Evolutionary conservation across 352 stramenopile genomes (phyloP).

Genomic region (Pythium coloratum): DNA sequence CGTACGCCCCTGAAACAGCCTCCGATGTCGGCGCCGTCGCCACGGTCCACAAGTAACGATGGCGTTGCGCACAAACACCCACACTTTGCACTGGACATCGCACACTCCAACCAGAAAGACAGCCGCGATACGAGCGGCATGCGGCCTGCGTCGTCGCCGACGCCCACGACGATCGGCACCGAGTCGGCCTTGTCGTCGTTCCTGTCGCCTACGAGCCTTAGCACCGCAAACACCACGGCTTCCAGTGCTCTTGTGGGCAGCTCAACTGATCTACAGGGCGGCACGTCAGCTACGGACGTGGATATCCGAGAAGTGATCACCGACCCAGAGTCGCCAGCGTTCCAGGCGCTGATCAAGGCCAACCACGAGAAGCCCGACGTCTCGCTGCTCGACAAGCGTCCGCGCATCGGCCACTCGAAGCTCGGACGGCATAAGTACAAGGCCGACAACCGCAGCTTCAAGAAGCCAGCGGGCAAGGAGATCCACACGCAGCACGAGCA

Average conservation of each 20-base stretch:
- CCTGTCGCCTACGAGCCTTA: slow-evolving; percentile 16
- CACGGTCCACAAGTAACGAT: not conserved
- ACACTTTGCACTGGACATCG: slow-evolving; percentile 13
- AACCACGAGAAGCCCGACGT: slow-evolving; percentile 44
- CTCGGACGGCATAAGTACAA: slow-evolving; percentile 53
- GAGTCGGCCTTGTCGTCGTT: slow-evolving; percentile 19
- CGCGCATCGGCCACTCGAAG: slow-evolving; percentile 57
- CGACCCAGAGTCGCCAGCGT: slow-evolving; percentile 41
- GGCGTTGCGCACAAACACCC: slow-evolving; percentile 5
- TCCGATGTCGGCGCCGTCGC: not conserved
- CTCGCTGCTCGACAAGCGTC: slow-evolving; percentile 55
- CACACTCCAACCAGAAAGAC: slow-evolving; percentile 23
- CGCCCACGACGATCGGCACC: not conserved
- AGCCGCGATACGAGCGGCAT: not conserved
- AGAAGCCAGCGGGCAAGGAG: slow-evolving; percentile 67
- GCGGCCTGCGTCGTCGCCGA: not conserved
- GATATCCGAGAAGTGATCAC: slow-evolving; percentile 28
- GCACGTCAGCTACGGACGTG: not conserved
- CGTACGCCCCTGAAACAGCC: slow-evolving; percentile 2
- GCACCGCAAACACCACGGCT: not conserved
- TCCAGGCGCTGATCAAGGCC: slow-evolving; percentile 41
- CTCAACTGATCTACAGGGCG: not conserved
- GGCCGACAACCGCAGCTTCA: slow-evolving; percentile 53
- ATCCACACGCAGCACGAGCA: slow-evolving; percentile 92
- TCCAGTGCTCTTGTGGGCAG: not conserved